Evolutionary conservation across 257 asterid species (phyloP).

Genomic region (Rhazya stricta): DNA sequence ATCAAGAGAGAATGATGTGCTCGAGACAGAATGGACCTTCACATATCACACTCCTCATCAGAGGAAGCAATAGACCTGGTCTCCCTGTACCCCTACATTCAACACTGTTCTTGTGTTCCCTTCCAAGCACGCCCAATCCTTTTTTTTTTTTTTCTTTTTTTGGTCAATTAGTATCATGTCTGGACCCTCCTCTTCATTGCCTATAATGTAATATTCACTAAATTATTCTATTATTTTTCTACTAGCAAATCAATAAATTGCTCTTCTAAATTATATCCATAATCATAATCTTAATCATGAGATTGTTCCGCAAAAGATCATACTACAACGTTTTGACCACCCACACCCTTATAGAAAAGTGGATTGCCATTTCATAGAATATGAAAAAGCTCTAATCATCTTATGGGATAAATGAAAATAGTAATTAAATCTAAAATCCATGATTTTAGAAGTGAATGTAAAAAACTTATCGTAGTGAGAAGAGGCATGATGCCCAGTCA

Average conservation of each 20-base stretch:
- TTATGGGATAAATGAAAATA: too few species aligned
- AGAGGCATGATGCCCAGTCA: too few species aligned
- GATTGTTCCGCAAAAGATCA: constrained; percentile 10
- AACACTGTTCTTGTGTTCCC: constrained; percentile 16
- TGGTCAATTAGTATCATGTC: not conserved
- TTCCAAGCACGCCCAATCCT: constrained; percentile 13
- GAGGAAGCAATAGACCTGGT: constrained; percentile 10
- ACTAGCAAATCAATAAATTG: not conserved
- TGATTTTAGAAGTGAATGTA: too few species aligned
- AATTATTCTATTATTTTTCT: not conserved
- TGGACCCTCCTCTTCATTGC: not conserved
- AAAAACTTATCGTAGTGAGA: too few species aligned
- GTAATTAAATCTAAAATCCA: too few species aligned
- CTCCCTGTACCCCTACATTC: constrained; percentile 23
- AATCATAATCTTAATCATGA: constrained; percentile 21
- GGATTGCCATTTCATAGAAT: not conserved
- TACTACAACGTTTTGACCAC: constrained; percentile 9
- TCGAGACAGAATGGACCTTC: constrained; percentile 13
- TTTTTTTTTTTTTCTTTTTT: not conserved
- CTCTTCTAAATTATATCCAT: constrained; percentile 1
- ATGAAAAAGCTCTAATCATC: too few species aligned
- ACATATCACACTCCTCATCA: not conserved
- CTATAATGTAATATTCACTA: not conserved
- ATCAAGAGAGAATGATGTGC: not conserved
- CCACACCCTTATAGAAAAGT: not conserved